Evolutionary conservation across 345 rosid genomes (phyloP), one percentile per base, ranked within the genome.

Genomic region (Acer saccharum): DNA sequence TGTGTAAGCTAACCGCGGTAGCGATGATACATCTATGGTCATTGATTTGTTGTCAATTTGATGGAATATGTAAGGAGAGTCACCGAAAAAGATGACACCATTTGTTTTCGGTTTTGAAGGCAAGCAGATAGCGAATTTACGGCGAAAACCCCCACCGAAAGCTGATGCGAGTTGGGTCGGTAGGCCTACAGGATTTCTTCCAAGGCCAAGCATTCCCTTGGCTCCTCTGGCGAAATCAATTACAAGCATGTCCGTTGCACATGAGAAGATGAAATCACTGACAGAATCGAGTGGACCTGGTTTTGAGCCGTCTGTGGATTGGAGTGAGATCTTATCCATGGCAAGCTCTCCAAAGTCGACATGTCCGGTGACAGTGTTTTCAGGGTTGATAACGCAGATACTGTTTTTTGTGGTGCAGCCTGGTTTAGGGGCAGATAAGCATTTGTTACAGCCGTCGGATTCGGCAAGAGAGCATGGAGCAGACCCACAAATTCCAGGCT

Each of bases 91-190:
- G 4, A 76, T 68, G 7, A 73, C 76, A 0, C 83, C 85, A 2
- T 57, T 72, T 2, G 81, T 41, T 41, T 3, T 77, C 17, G 69
- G 32, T 7, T 41, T 14, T 11, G 71, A 52, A 21, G 81, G 63
- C 65, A 82, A 65, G 71, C 82, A 82, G 0, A 79, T 68, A 1
- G 78, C 81, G 10, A 83, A 83, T 57, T 77, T 80, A 10, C 41
- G 2, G n/a, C 0, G 41, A 20, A 64, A 64, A 23, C 41, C 13
- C 14, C 27, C 41, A 64, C 68, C 41, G 39, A 35, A 10, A 23
- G 68, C 35, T 1, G 41, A 64, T 11, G 68, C 5, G 11, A 64
- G 41, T 64, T 64, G 68, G 14, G 18, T 64, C 29, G 41, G 68
- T 64, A 64, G 41, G 14, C 41, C 41, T 1, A 64, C 68, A 64